Conservation (phyloP, 805 yeast species). For the Ogataea allantospora region DNA sequence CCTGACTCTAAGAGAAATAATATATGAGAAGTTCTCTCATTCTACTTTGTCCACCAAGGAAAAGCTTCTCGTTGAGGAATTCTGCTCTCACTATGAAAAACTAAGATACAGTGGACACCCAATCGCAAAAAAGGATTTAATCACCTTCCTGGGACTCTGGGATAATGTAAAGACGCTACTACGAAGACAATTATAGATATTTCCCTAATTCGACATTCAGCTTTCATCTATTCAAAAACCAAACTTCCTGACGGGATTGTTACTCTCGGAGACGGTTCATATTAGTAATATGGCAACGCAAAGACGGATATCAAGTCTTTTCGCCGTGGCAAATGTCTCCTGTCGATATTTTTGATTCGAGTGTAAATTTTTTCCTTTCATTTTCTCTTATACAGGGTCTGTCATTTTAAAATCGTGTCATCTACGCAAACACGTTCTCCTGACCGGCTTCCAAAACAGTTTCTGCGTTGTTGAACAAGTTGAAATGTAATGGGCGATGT, state of each 20-base stretch:
- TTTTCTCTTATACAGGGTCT: constrained; percentile 7
- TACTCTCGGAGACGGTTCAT: constrained; percentile 51
- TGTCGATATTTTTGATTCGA: constrained; percentile 55
- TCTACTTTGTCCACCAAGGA: constrained; percentile 12
- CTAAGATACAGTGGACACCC: constrained; percentile 64
- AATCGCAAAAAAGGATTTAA: constrained; percentile 57
- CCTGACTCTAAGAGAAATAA: constrained; percentile 28
- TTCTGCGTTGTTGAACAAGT: constrained; percentile 61
- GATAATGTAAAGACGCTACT: constrained; percentile 11
- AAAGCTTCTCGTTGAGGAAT: constrained; percentile 25
- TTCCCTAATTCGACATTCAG: constrained; percentile 54
- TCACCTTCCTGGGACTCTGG: constrained; percentile 53
- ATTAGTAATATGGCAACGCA: constrained; percentile 57
- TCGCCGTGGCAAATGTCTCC: constrained; percentile 73
- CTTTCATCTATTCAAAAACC: constrained; percentile 51
- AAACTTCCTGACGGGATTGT: constrained; percentile 59
- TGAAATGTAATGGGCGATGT: constrained; percentile 88
- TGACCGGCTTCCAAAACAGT: constrained; percentile 60
- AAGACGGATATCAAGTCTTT: constrained; percentile 50
- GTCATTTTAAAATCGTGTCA: constrained; percentile 5
- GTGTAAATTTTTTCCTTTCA: constrained; percentile 11
- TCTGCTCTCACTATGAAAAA: constrained; percentile 59
- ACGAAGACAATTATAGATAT: constrained; percentile 17
- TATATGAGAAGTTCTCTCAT: constrained; percentile 27
- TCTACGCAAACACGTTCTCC: constrained; percentile 59